phyloP scores from a whole-genome alignment of 371 early-diverging fungal species.

The Nosema granulosis region DNA sequence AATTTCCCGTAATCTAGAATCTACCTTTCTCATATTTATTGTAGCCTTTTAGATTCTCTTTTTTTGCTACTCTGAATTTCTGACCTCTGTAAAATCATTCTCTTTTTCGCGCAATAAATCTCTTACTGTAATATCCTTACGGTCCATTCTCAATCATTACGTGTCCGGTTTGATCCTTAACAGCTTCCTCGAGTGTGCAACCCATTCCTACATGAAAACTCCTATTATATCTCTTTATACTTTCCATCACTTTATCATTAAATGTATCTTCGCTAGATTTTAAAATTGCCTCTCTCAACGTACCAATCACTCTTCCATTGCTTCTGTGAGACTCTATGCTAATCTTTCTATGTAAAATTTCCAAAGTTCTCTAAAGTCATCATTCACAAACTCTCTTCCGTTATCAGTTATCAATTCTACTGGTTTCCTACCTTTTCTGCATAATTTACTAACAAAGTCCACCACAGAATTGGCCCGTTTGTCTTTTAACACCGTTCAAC shows the following conservation, averaged over 20 bases:
- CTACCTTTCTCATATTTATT: conserved; percentile 5
- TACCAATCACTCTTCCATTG: conserved; percentile 1
- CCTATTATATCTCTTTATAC: background rate
- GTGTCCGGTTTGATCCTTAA: background rate
- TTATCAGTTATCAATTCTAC: conserved; percentile 1
- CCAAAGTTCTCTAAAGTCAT: background rate
- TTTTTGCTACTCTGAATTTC: conserved; percentile 25
- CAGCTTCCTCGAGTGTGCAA: conserved; percentile 2
- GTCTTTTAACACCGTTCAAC: background rate
- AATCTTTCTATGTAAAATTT: background rate
- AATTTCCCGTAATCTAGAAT: conserved; percentile 10
- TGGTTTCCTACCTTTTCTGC: background rate
- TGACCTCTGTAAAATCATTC: background rate
- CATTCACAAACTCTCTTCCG: conserved; percentile 14
- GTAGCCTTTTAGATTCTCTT: conserved; percentile 11
- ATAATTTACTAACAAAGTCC: background rate
- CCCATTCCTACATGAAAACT: background rate
- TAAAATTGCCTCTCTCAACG: conserved; percentile 3
- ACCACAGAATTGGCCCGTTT: background rate
- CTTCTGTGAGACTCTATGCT: background rate
- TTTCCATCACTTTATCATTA: background rate
- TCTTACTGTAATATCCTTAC: background rate
- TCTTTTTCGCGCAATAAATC: background rate
- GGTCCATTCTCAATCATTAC: background rate
- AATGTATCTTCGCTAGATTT: background rate